These are phyloP conservation scores for Chytriomyces sp. DNA, from an alignment of 192 early-diverging fungal species.

Conservation along the genomic window DNA sequence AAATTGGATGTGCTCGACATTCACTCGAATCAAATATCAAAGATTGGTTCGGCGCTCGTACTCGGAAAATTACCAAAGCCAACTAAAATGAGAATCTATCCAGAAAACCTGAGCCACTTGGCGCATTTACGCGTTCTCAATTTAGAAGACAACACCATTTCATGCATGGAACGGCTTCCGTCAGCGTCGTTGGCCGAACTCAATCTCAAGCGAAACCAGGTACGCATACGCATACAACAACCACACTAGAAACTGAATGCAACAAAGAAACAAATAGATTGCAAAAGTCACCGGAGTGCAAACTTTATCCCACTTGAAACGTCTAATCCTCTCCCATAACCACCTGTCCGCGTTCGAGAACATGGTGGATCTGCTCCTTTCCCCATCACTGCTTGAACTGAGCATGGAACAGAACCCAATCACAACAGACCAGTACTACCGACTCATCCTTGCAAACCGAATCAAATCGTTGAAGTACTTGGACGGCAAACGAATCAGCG, in stretches of 20 bases:
- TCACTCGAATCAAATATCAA: conserved; percentile 53
- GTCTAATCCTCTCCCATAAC: conserved; percentile 43
- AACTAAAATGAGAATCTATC: neutral
- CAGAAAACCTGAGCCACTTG: conserved; percentile 53
- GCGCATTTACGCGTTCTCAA: conserved; percentile 53
- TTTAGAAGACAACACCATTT: conserved; percentile 58
- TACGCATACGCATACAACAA: neutral
- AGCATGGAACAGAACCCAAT: conserved; percentile 47
- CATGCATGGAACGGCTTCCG: conserved; percentile 31
- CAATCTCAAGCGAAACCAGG: conserved; percentile 58
- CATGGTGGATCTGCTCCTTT: conserved; percentile 37
- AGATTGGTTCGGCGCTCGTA: conserved; percentile 41
- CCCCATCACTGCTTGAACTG: conserved; percentile 37
- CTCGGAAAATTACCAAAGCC: neutral
- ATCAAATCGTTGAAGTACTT: conserved; percentile 48
- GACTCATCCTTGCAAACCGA: conserved; percentile 47
- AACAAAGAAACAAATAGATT: conserved; percentile 29
- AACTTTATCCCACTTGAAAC: conserved; percentile 33
- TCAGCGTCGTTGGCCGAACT: conserved; percentile 46
- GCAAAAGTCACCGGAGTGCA: conserved; percentile 25
- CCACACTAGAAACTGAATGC: no score
- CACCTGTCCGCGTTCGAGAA: conserved; percentile 43
- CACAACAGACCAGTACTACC: conserved; percentile 37
- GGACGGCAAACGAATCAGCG: conserved; percentile 52
- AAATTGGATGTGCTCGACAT: conserved; percentile 62